phyloP scores from a whole-genome alignment of 2,329 filamentous ascomycete species.

The Lomentospora prolificans region DNA sequence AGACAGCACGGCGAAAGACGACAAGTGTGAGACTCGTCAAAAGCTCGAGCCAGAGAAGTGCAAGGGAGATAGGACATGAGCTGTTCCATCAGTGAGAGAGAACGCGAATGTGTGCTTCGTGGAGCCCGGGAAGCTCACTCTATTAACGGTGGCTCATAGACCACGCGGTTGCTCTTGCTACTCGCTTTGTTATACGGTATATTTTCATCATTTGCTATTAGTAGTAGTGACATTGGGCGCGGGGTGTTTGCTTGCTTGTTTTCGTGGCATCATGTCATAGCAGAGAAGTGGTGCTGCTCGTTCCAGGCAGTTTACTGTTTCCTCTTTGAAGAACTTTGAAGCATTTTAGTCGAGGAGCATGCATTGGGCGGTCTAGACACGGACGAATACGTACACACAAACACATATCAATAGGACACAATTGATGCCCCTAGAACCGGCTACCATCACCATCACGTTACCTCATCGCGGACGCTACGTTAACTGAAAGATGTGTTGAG shows the following conservation, averaged over 20 bases:
- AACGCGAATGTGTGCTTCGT: background rate
- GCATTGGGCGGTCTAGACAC: no score
- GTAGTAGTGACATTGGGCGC: background rate
- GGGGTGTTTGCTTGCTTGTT: no score
- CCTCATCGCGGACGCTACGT: no score
- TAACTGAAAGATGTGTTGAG: no score
- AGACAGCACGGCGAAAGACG: slow-evolving; percentile 7
- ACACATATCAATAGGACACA: no score
- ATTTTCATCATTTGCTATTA: background rate
- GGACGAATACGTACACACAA: no score
- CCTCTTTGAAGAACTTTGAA: no score
- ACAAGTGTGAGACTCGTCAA: slow-evolving; percentile 9
- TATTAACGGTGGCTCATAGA: background rate
- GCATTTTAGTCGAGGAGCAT: no score
- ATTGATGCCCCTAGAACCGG: no score
- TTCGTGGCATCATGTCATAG: background rate
- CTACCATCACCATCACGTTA: no score
- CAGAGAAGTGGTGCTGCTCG: background rate
- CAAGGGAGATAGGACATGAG: background rate
- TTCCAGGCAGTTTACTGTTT: background rate
- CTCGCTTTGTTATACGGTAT: background rate
- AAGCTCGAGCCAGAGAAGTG: slow-evolving; percentile 5
- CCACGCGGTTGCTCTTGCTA: background rate
- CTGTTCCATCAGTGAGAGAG: background rate
- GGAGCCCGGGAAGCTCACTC: background rate